Evolutionary conservation across 805 yeast genomes (phyloP).

Genomic region (Spathaspora sp.): DNA sequence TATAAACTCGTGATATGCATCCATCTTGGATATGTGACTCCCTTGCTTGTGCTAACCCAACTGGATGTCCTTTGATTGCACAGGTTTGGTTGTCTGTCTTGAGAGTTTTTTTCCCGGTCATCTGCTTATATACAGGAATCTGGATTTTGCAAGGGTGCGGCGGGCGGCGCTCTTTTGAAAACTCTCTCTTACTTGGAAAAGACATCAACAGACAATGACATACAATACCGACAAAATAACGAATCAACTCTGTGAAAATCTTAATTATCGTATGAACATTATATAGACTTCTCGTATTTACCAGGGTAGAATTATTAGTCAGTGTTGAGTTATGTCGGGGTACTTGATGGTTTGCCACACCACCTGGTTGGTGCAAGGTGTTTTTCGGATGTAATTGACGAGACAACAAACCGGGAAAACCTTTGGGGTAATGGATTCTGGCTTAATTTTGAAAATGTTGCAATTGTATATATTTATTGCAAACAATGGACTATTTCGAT

Average conservation of each 20-base stretch:
- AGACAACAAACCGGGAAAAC: not conserved
- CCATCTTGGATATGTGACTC: constrained; percentile 57
- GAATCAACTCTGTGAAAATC: not conserved
- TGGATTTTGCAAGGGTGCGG: not conserved
- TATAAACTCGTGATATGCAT: constrained; percentile 71
- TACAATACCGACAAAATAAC: not conserved
- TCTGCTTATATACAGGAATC: not conserved
- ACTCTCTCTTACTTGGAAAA: not conserved
- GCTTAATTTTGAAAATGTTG: not conserved
- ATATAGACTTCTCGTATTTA: not conserved
- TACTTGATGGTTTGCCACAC: not conserved
- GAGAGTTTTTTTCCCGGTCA: not conserved
- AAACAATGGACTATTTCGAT: not conserved
- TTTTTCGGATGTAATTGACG: not conserved
- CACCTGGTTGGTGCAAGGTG: not conserved
- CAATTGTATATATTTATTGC: too few relatives aligned
- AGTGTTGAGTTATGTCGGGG: not conserved
- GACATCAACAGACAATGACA: not conserved
- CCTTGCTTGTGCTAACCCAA: not conserved
- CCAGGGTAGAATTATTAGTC: not conserved
- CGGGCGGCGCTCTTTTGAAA: too few relatives aligned
- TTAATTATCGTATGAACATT: not conserved
- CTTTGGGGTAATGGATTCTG: constrained; percentile 1
- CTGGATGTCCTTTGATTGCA: not conserved
- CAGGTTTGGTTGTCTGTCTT: not conserved